These are phyloP conservation scores for Salix koriyanagi DNA, from an alignment of 345 rosid genomes.

Conservation along the genomic window DNA sequence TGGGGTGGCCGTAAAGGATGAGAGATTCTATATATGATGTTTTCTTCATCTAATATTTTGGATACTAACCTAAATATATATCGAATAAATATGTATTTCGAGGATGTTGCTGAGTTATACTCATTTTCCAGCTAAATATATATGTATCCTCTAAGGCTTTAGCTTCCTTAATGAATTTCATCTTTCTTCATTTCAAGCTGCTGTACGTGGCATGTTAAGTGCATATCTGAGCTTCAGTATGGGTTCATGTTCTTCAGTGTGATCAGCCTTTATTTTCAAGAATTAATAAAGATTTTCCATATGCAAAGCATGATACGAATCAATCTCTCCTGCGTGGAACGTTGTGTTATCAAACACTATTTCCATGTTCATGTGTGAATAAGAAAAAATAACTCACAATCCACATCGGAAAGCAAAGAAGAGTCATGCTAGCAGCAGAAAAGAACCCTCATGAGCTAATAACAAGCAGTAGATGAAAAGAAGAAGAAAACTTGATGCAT, in stretches of 20 bases:
- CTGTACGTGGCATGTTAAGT: background rate
- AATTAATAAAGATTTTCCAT: background rate
- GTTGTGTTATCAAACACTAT: too few relatives aligned
- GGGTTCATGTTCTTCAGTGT: background rate
- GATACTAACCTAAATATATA: background rate
- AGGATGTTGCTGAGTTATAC: background rate
- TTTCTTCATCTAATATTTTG: background rate
- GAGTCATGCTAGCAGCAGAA: too few relatives aligned
- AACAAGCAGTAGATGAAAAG: too few relatives aligned
- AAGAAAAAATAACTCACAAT: too few relatives aligned
- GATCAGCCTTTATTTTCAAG: background rate
- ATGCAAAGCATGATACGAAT: background rate
- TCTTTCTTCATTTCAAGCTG: background rate
- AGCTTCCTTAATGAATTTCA: background rate
- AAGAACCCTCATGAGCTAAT: too few relatives aligned
- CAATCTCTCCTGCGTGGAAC: background rate
- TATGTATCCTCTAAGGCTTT: background rate
- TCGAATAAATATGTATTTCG: background rate
- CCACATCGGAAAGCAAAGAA: too few relatives aligned
- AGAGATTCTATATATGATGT: background rate
- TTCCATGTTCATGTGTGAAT: too few relatives aligned
- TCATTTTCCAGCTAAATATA: background rate
- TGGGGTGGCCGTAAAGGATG: conserved; percentile 35
- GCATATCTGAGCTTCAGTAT: background rate
- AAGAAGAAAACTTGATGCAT: too few relatives aligned